Percentiles rank a stretch among this genome's conserved stretches.
Evolutionary conservation across 495 filamentous ascomycete genomes (phyloP).

Genomic region (Polyplosphaeria fusca): DNA sequence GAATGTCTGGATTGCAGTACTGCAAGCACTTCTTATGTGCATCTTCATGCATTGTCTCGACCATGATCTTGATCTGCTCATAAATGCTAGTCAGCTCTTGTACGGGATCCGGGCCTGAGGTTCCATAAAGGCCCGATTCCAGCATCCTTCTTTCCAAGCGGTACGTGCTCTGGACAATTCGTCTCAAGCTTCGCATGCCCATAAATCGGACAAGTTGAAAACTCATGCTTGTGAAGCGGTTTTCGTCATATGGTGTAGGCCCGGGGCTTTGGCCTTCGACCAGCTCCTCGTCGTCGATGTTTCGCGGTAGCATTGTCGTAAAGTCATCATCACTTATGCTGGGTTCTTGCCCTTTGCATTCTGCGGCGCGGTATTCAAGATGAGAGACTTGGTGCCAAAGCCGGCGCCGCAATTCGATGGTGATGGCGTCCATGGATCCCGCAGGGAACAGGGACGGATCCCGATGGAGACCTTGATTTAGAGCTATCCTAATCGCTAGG

Average conservation of each 20-base stretch:
- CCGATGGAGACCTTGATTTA: constrained; percentile 33
- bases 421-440: constrained; percentile 28
- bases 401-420: constrained; percentile 29
- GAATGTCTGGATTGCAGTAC: constrained; percentile 15
- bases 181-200: constrained; percentile 26
- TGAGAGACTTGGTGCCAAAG: constrained; percentile 34
- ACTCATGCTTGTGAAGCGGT: constrained; percentile 23
- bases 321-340: constrained; percentile 29
- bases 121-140: constrained; percentile 24
- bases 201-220: constrained; percentile 31
- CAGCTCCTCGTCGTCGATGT: constrained; percentile 34
- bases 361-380: constrained; percentile 32
- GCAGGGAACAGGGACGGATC: constrained; percentile 31
- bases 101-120: constrained; percentile 24
- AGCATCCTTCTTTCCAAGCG: constrained; percentile 30
- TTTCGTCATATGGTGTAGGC: constrained; percentile 16
- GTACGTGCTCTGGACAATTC: constrained; percentile 31
- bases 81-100: constrained; percentile 25
- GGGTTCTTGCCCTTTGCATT: constrained; percentile 34
- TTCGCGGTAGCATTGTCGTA: constrained; percentile 29
- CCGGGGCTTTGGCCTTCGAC: constrained; percentile 24
- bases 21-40: constrained; percentile 20
- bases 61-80: constrained; percentile 30
- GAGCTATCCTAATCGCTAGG: constrained; percentile 25
- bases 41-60: constrained; percentile 27